phyloP scores from a whole-genome alignment of 2,329 filamentous ascomycete species.

The Zymoseptoria pseudotritici region DNA sequence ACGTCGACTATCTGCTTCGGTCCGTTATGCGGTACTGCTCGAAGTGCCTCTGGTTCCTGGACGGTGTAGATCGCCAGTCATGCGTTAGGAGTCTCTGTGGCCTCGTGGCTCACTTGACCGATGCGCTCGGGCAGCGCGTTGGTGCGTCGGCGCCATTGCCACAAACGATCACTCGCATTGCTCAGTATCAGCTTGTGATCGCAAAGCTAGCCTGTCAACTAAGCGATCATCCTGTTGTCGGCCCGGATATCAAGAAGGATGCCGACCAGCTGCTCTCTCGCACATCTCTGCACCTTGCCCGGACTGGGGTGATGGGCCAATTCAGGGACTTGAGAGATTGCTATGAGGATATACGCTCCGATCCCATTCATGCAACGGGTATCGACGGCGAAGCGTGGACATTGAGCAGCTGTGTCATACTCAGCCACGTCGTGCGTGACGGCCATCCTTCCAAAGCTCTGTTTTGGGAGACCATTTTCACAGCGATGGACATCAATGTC shows the following conservation, averaged over 20 bases:
- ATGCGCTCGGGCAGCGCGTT: conserved; percentile 4
- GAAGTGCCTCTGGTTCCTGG: conserved; percentile 44
- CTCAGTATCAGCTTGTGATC: conserved; percentile 24
- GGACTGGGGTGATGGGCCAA: conserved; percentile 20
- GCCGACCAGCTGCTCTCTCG: conserved; percentile 28
- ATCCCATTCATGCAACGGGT: conserved; percentile 40
- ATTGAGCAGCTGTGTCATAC: conserved; percentile 42
- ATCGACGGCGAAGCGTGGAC: conserved; percentile 38
- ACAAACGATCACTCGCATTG: conserved; percentile 1
- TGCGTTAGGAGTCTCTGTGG: conserved; percentile 39
- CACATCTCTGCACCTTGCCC: conserved; percentile 32
- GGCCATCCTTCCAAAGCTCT: conserved; percentile 25
- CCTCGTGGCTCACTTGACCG: conserved; percentile 33
- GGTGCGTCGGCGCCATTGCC: background rate
- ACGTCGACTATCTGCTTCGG: conserved; percentile 31
- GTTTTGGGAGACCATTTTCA: conserved; percentile 41
- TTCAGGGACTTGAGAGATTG: conserved; percentile 34
- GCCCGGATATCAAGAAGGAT: conserved; percentile 11
- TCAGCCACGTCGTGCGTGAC: conserved; percentile 28
- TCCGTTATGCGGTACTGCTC: conserved; percentile 45
- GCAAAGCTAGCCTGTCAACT: conserved; percentile 28
- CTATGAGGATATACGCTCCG: conserved; percentile 39
- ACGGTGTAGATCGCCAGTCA: conserved; percentile 45
- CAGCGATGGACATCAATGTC: conserved; percentile 23
- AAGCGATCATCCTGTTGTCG: conserved; percentile 22